Conservation (phyloP, 176 grass and related monocot species). For the Oryza nivara region DNA sequence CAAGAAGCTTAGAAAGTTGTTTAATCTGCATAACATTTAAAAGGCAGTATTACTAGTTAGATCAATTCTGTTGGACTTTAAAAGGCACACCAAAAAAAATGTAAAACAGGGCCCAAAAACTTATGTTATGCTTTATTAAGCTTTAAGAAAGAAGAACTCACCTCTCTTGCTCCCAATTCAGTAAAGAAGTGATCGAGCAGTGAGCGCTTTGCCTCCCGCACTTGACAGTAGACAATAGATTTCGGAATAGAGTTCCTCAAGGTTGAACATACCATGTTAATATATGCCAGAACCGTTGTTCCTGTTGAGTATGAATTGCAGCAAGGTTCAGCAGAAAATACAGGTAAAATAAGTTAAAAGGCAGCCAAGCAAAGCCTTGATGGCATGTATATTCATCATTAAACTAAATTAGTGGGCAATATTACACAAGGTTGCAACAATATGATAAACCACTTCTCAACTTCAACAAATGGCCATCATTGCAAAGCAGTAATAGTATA, state of each 20-base stretch:
- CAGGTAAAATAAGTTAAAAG: neutral
- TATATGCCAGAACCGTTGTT: conserved; percentile 89
- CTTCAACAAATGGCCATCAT: neutral
- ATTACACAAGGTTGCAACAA: neutral
- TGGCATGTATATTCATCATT: neutral
- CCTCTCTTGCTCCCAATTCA: conserved; percentile 94
- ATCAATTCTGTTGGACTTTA: neutral
- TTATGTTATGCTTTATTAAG: no score
- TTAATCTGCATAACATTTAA: conserved; percentile 57
- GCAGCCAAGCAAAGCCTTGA: neutral
- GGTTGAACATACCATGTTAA: conserved; percentile 82
- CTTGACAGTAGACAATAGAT: conserved; percentile 98
- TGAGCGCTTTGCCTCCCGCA: conserved; percentile 92
- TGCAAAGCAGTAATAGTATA: neutral
- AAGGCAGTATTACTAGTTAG: neutral
- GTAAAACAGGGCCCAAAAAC: neutral
- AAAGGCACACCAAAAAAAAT: neutral
- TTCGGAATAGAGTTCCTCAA: conserved; percentile 97
- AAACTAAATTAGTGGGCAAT: neutral
- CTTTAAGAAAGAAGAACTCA: conserved; percentile 34
- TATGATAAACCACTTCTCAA: conserved; percentile 1
- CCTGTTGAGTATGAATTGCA: conserved; percentile 53
- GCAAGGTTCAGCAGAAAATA: conserved; percentile 18
- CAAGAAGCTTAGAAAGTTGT: conserved; percentile 81
- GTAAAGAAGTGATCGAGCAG: conserved; percentile 99